Conservation (phyloP, 192 early-diverging fungal species). For the Jimgerdemannia flammicorona region DNA sequence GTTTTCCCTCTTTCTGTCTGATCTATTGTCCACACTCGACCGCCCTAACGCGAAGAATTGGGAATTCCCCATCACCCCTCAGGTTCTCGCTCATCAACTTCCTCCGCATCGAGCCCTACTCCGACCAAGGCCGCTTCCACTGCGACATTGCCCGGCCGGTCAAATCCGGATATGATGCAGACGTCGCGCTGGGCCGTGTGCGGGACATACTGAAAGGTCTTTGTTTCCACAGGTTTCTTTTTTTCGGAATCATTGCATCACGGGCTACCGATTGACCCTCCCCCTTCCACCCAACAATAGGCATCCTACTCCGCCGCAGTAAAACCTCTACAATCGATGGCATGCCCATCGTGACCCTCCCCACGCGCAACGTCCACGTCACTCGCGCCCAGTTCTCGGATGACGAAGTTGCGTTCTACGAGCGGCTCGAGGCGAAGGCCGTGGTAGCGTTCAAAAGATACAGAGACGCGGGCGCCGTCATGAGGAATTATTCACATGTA, state of each 20-base stretch:
- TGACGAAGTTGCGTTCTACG: slow-evolving; percentile 59
- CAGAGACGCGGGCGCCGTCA: slow-evolving; percentile 41
- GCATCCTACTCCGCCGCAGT: slow-evolving; percentile 56
- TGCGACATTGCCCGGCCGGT: slow-evolving; percentile 42
- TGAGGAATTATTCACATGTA: slow-evolving; percentile 53
- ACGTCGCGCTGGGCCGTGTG: background rate
- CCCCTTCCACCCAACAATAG: background rate
- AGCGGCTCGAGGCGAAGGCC: slow-evolving; percentile 23
- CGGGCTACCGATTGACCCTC: no score
- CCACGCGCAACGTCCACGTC: slow-evolving; percentile 45
- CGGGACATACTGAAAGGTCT: background rate
- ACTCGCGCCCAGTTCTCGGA: slow-evolving; percentile 42
- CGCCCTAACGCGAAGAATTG: background rate
- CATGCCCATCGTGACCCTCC: slow-evolving; percentile 62
- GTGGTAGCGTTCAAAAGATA: slow-evolving; percentile 43
- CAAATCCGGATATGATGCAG: slow-evolving; percentile 11
- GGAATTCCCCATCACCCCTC: background rate
- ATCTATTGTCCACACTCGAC: no score
- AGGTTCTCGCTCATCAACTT: slow-evolving; percentile 55
- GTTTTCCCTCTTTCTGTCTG: background rate
- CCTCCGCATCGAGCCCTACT: slow-evolving; percentile 53
- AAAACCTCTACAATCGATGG: slow-evolving; percentile 61
- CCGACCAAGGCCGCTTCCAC: slow-evolving; percentile 44
- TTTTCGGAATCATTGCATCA: no score
- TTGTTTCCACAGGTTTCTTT: background rate